Base-by-base conservation (phyloP, 2,329 filamentous ascomycete genomes). In the Colletotrichum camelliae region DNA sequence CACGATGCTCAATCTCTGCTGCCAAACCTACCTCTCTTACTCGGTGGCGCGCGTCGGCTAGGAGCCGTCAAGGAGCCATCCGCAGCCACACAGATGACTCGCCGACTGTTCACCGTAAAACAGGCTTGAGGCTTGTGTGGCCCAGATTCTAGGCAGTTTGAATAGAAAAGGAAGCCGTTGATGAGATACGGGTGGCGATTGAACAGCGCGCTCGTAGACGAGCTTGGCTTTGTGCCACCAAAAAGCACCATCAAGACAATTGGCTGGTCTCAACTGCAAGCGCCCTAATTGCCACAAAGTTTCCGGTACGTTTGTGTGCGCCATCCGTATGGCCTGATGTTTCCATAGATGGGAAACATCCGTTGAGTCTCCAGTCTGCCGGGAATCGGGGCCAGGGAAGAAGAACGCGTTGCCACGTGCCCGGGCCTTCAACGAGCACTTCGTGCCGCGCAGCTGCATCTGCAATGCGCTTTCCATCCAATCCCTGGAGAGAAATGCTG, bases 261-360 rank as follows among this genome's bases (percentile, higher is more conserved):
- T 29, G 12, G 43, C 3, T 21, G 16, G 64, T 68, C 64, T 65
- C 37, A 8, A 69, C 65, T 37, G 48, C 58, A 66, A 60, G 35
- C 10, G 9, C 35, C 52, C 35, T 5, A 33, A 29, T 64, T 18
- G 58, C 58, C 70, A 69, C 70, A 69, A 33, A 43, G 18, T 18
- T 69, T 15, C n/a, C 16, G 10, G 33, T 37, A 64, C 60, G 29
- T 57, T 64, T 74, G 58, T 60, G 48, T 37, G 35, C 64, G 62
- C n/a, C n/a, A 21, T 52, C 43, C n/a, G 27, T 58, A 43, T 76
- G 74, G 70, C 24, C 70, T 66, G 70, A 74, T 76, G 65, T 74
- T 65, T 65, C 70, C 39, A 68, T 39, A 18, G 43, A 31, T 37
- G 37, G 64, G 58, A 69, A 65, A 31, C 58, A 60, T 24, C 70